Evolutionary conservation across 305 asterid species (phyloP).

Genomic region (Fraxinus angustifolia): DNA sequence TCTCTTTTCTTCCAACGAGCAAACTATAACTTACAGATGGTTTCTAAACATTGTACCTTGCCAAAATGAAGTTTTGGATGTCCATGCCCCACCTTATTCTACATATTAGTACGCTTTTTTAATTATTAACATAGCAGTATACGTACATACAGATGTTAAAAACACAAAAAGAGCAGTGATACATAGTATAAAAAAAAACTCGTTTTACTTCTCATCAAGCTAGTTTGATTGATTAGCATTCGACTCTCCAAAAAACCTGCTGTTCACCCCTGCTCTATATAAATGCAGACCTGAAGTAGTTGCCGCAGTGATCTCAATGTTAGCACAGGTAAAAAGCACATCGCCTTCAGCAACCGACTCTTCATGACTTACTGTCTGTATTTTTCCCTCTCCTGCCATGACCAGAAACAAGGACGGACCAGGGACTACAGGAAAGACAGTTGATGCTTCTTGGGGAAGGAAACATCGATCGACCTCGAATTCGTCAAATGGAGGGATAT

Average conservation of each 20-base stretch:
- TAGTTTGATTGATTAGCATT: not conserved
- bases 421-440: conserved; percentile 45
- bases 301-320: conserved; percentile 39
- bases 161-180: not conserved
- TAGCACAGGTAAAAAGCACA: conserved; percentile 63
- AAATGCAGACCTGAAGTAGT: conserved; percentile 45
- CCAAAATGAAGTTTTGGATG: not conserved
- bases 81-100: not conserved
- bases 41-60: not conserved
- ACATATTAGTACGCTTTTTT: not conserved
- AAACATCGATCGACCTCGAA: conserved; percentile 80
- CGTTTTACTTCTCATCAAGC: not conserved
- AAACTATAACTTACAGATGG: not conserved
- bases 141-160: not conserved
- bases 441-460: conserved; percentile 51
- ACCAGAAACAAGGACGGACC: conserved; percentile 75
- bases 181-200: not conserved
- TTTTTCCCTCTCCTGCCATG: conserved; percentile 55
- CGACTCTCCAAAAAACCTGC: conserved; percentile 37
- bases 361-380: conserved; percentile 29
- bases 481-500: conserved; percentile 78
- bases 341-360: conserved; percentile 57
- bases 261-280: conserved; percentile 81
- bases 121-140: not conserved
- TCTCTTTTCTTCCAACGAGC: not conserved